These are phyloP conservation scores for Sclerotinia subarctica DNA, from an alignment of 2,329 filamentous ascomycete species.

Conservation along the genomic window DNA sequence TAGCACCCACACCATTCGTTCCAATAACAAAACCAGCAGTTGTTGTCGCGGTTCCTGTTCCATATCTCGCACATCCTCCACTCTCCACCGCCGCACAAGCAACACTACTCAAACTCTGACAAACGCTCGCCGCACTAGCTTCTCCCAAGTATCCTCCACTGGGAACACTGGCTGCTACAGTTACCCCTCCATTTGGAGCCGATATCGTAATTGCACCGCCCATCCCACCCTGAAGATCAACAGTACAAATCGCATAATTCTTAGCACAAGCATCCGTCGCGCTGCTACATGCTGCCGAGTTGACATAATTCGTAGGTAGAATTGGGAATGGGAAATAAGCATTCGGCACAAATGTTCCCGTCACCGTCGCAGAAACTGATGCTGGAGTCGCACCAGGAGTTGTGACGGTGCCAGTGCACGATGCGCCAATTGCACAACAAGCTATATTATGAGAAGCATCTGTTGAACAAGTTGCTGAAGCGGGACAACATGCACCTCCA, in stretches of 20 bases:
- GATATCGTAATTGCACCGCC: conserved; percentile 54
- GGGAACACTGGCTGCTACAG: conserved; percentile 42
- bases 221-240: conserved; percentile 45
- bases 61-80: conserved; percentile 35
- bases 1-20: conserved; percentile 9
- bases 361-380: conserved; percentile 29
- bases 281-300: conserved; percentile 50
- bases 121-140: conserved; percentile 51
- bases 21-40: conserved; percentile 7
- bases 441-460: conserved; percentile 36
- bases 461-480: conserved; percentile 34
- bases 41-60: conserved; percentile 20
- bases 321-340: conserved; percentile 59
- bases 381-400: conserved; percentile 21
- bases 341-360: conserved; percentile 54
- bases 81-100: conserved; percentile 45
- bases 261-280: conserved; percentile 51
- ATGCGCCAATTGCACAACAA: conserved; percentile 38
- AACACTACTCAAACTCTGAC: conserved; percentile 51
- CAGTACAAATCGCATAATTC: conserved; percentile 54
- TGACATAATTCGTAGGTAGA: conserved; percentile 50
- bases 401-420: conserved; percentile 37
- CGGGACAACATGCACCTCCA: conserved; percentile 37
- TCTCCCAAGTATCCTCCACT: conserved; percentile 42
- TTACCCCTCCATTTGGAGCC: conserved; percentile 53